Evolutionary conservation across 169 alveolate genomes (phyloP).

Genomic region (Plasmodium billcollinsi): DNA sequence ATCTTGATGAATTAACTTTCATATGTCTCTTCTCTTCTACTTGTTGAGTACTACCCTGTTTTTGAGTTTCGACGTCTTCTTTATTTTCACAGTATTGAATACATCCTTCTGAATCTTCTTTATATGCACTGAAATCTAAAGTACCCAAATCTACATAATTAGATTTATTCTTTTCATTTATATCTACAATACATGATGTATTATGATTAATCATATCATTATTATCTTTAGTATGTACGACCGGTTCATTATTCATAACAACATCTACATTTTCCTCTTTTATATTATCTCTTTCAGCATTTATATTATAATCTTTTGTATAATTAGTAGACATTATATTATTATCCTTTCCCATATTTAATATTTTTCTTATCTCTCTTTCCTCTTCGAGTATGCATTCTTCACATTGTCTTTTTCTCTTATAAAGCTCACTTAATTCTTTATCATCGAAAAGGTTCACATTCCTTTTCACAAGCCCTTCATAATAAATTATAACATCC

Average conservation of each 20-base stretch:
- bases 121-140: conserved; percentile 76
- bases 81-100: conserved; percentile 55
- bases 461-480: conserved; percentile 38
- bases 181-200: background rate
- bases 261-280: background rate
- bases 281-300: background rate
- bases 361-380: conserved; percentile 29
- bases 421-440: conserved; percentile 29
- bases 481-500: conserved; percentile 42
- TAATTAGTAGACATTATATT: conserved; percentile 4
- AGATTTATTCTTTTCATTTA: conserved; percentile 40
- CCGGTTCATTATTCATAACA: background rate
- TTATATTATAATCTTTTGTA: background rate
- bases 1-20: background rate
- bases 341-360: background rate
- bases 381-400: conserved; percentile 44
- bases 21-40: conserved; percentile 13
- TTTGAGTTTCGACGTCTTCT: background rate
- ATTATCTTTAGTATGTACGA: no score
- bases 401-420: conserved; percentile 21
- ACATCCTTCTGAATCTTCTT: conserved; percentile 70
- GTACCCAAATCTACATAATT: conserved; percentile 62
- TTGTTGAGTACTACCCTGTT: background rate
- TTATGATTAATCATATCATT: background rate
- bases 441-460: conserved; percentile 6